phyloP scores from a whole-genome alignment of 257 asterid species.

The Nicotiana attenuata region DNA sequence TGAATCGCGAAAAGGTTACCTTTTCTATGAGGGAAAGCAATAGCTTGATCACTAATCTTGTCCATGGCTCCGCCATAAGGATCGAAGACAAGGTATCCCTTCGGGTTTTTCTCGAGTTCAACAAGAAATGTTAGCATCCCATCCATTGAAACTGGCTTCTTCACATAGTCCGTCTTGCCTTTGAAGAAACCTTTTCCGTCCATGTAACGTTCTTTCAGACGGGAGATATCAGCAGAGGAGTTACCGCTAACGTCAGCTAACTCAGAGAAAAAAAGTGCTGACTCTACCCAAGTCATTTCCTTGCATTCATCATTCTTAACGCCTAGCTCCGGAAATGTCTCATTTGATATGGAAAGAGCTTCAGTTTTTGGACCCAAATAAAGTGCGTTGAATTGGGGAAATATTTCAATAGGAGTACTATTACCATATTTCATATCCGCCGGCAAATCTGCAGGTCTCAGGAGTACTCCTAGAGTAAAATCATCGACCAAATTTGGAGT shows the following conservation, averaged over 20 bases:
- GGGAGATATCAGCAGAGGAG: neutral
- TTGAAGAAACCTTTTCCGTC: conserved; percentile 46
- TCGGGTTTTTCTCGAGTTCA: conserved; percentile 42
- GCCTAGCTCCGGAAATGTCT: conserved; percentile 39
- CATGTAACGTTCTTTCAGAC: conserved; percentile 37
- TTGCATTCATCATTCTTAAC: conserved; percentile 26
- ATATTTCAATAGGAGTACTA: conserved; percentile 14
- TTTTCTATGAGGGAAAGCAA: conserved; percentile 66
- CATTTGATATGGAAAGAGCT: conserved; percentile 23
- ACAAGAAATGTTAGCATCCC: conserved; percentile 26
- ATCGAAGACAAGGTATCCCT: conserved; percentile 59
- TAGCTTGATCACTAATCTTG: conserved; percentile 36
- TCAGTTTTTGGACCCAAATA: conserved; percentile 39
- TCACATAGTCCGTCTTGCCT: conserved; percentile 66
- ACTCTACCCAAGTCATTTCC: conserved; percentile 74
- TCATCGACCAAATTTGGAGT: conserved; percentile 41
- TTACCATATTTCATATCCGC: too few species aligned
- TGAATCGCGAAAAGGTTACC: conserved; percentile 65
- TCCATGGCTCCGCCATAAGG: conserved; percentile 75
- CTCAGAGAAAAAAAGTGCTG: conserved; percentile 53
- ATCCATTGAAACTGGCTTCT: conserved; percentile 25
- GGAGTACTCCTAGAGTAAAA: conserved; percentile 22
- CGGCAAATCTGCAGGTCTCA: too few species aligned
- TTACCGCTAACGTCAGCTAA: conserved; percentile 18
- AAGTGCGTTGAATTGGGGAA: conserved; percentile 53